phyloP scores from a whole-genome alignment of 2,329 filamentous ascomycete genomes.

The Ceratocystis colombiana region DNA sequence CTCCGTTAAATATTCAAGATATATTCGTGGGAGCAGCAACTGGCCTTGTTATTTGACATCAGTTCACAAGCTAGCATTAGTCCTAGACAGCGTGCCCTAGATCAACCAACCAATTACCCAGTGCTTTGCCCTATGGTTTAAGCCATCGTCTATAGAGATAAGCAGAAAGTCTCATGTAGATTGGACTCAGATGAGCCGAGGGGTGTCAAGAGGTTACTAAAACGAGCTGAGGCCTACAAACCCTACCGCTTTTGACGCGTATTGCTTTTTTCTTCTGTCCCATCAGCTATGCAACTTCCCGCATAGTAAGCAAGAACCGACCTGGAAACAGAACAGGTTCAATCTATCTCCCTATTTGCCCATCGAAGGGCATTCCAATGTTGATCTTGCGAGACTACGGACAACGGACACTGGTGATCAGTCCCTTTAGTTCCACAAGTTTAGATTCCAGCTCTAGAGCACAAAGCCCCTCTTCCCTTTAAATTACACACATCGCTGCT shows the following conservation, averaged over 20 bases:
- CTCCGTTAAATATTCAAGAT: too few species aligned
- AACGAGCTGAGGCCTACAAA: neutral
- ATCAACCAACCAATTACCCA: too few species aligned
- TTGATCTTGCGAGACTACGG: neutral
- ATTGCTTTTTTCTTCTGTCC: neutral
- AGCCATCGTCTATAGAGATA: neutral
- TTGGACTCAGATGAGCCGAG: neutral
- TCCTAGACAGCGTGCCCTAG: too few species aligned
- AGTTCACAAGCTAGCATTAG: too few species aligned
- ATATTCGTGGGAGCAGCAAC: too few species aligned
- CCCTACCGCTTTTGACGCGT: neutral
- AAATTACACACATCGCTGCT: neutral
- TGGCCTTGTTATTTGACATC: too few species aligned
- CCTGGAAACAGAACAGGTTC: neutral
- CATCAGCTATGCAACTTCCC: neutral
- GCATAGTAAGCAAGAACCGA: neutral
- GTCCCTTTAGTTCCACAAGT: constrained; percentile 8
- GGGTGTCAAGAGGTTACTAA: neutral
- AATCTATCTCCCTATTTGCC: neutral
- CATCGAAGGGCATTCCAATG: neutral
- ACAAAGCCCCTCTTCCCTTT: neutral
- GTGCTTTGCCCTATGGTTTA: too few species aligned
- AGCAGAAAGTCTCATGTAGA: neutral
- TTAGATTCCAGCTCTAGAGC: constrained; percentile 2
- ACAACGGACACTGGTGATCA: neutral